phyloP scores from a whole-genome alignment of 768 basidiomycete species.

The Lentinula edodes region DNA sequence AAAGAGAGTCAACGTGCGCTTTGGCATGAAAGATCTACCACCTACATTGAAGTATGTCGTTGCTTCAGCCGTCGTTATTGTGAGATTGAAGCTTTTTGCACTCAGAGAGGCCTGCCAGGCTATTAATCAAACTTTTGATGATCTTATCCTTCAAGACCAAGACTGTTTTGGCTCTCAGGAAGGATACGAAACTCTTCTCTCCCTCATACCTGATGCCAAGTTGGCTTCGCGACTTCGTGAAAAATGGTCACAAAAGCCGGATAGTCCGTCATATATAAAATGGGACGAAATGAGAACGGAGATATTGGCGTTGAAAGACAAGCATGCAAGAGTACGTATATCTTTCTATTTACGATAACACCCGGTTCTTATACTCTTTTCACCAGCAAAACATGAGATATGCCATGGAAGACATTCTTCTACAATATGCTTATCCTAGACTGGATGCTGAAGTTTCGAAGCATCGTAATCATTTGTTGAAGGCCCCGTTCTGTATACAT shows the following conservation, averaged over 20 bases:
- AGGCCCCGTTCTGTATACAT: slow-evolving; percentile 96
- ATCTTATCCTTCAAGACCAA: slow-evolving; percentile 76
- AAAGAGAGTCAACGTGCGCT: slow-evolving; percentile 77
- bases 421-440: slow-evolving; percentile 94
- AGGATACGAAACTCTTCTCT: slow-evolving; percentile 70
- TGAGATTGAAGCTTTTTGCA: background rate
- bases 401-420: slow-evolving; percentile 80
- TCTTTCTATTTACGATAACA: slow-evolving; percentile 2
- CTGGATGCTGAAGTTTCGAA: slow-evolving; percentile 97
- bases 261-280: slow-evolving; percentile 58
- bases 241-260: slow-evolving; percentile 53
- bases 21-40: slow-evolving; percentile 45
- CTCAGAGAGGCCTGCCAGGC: slow-evolving; percentile 38
- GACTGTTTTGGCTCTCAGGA: slow-evolving; percentile 69
- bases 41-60: slow-evolving; percentile 58
- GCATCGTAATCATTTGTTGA: slow-evolving; percentile 94
- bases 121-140: slow-evolving; percentile 53
- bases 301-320: slow-evolving; percentile 27
- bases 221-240: slow-evolving; percentile 42
- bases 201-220: slow-evolving; percentile 63
- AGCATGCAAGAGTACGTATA: slow-evolving; percentile 23
- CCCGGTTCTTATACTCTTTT: slow-evolving; percentile 21
- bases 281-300: slow-evolving; percentile 62
- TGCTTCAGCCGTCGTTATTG: background rate
- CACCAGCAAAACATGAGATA: slow-evolving; percentile 15